A percentile compares a stretch with the other conserved stretches of the same genome.
These are phyloP conservation scores for Rhododendron molle DNA, from an alignment of 148 eudicot species.

Conservation along the genomic window DNA sequence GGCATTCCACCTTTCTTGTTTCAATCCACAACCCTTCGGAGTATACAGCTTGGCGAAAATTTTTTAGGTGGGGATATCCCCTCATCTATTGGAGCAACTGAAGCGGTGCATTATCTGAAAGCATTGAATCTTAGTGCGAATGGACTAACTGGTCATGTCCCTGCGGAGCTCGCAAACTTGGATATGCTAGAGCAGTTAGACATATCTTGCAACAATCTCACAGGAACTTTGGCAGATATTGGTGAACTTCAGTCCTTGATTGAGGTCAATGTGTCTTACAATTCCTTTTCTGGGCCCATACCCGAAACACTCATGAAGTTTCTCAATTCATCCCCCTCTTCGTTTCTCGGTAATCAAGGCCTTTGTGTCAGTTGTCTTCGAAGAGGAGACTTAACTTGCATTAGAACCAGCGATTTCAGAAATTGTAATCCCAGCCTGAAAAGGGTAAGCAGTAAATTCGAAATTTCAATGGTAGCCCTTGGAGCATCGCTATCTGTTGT, in stretches of 20 bases:
- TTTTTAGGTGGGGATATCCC: slow-evolving; percentile 57
- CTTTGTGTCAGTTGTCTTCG: slow-evolving; percentile 46
- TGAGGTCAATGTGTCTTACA: slow-evolving; percentile 44
- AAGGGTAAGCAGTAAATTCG: slow-evolving; percentile 22
- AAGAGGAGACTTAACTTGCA: slow-evolving; percentile 23
- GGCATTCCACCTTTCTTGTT: slow-evolving; percentile 53
- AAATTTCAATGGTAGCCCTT: slow-evolving; percentile 41
- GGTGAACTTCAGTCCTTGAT: slow-evolving; percentile 38
- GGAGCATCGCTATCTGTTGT: slow-evolving; percentile 34
- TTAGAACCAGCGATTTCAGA: slow-evolving; percentile 21
- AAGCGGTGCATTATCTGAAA: slow-evolving; percentile 36
- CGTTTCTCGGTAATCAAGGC: slow-evolving; percentile 51
- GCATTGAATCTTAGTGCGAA: slow-evolving; percentile 55
- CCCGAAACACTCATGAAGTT: slow-evolving; percentile 44
- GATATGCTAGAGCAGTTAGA: slow-evolving; percentile 47
- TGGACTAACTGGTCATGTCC: slow-evolving; percentile 50
- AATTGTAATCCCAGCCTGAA: slow-evolving; percentile 32
- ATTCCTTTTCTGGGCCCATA: slow-evolving; percentile 42
- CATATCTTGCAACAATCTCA: slow-evolving; percentile 53
- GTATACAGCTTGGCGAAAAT: slow-evolving; percentile 62
- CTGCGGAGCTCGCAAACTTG: slow-evolving; percentile 35
- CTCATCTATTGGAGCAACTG: slow-evolving; percentile 37
- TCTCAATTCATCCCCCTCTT: slow-evolving; percentile 39
- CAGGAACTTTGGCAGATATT: slow-evolving; percentile 47
- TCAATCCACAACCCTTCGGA: slow-evolving; percentile 33